Evolutionary conservation across 2,329 filamentous ascomycete genomes (phyloP).

Genomic region (Fusarium multiceps): DNA sequence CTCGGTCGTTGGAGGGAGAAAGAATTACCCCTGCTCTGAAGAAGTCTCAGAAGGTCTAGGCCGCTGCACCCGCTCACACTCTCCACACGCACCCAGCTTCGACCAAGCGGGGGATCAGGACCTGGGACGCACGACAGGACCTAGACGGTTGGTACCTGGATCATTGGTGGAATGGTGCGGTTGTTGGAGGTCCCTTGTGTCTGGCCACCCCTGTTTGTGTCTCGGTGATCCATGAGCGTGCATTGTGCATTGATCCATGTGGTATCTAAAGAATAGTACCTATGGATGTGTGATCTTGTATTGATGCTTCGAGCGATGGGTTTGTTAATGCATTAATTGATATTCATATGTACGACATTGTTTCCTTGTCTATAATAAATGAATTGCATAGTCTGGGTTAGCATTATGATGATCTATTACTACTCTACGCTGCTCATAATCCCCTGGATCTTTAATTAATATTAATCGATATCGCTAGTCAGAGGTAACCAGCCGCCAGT

Average conservation of each 20-base stretch:
- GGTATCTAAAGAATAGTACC: conserved; percentile 9
- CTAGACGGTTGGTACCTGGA: conserved; percentile 35
- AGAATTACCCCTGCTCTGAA: conserved; percentile 9
- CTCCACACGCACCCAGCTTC: conserved; percentile 25
- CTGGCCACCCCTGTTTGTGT: conserved; percentile 3
- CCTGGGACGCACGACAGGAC: conserved; percentile 9
- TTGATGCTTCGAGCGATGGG: background rate
- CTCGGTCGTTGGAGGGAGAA: background rate
- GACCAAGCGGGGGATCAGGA: conserved; percentile 34
- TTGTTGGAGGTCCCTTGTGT: conserved; percentile 36
- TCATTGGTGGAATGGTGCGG: conserved; percentile 38
- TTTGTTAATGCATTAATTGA: conserved; percentile 4
- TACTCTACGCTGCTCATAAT: background rate
- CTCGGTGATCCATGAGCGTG: background rate
- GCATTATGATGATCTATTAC: background rate
- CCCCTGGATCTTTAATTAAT: conserved; percentile 22
- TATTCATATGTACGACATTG: background rate
- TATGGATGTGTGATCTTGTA: background rate
- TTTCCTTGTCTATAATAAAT: background rate
- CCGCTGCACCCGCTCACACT: conserved; percentile 29
- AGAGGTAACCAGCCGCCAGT: background rate
- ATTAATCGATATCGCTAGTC: conserved; percentile 12
- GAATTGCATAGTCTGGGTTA: background rate
- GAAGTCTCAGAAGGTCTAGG: conserved; percentile 37
- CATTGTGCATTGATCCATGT: conserved; percentile 17